Base-by-base conservation (phyloP, 2,329 filamentous ascomycete species). In the Sporothrix protearum region DNA sequence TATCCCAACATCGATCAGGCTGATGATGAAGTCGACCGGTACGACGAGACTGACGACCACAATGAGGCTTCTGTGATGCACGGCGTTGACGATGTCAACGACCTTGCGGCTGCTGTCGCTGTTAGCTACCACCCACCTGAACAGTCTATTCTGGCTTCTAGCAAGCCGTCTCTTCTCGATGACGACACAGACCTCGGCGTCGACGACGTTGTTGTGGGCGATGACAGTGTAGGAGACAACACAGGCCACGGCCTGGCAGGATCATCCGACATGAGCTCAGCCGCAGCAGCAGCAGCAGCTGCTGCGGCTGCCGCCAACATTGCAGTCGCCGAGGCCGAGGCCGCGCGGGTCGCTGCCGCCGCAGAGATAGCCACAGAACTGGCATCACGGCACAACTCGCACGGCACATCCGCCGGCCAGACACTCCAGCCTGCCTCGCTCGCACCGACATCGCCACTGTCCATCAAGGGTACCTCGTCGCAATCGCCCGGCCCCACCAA, bases 381-480 rank as follows among this genome's bases (percentile, higher is more conserved):
- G 36, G 3, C 36, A 25, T 39, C 59, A 16, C 59, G 59, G 22
- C 59, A 64, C 36, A 45, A 64, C 36, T 64, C 59, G 69, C 67
- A 68, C 28, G 28, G 19, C 57, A 47, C 39, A 16, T 12, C 12
- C 36, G 9, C n/a, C n/a, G 51, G 28, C 14, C 68, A 22, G 53
- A 49, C 49, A 14, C 69, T 39, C 1, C 71, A 64, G 59, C 49
- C 59, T 8, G 28, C 67, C 16, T 64, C 57, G 12, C 70, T 63
- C 14, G n/a, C 59, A 14, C 59, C 67, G 12, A 33, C 57, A 33
- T 75, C 74, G 7, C 74, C 77, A 7, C 75, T 68, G 1, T 73
- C 75, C 1, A 63, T 74, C 9, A 79, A 79, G 51, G 78, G 77
- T 22, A 72, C 77, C 25, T 76, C 78, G 36, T 74, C 77, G 5